phyloP scores from a whole-genome alignment of 2,329 filamentous ascomycete genomes.

The Elsinoe perseae region DNA sequence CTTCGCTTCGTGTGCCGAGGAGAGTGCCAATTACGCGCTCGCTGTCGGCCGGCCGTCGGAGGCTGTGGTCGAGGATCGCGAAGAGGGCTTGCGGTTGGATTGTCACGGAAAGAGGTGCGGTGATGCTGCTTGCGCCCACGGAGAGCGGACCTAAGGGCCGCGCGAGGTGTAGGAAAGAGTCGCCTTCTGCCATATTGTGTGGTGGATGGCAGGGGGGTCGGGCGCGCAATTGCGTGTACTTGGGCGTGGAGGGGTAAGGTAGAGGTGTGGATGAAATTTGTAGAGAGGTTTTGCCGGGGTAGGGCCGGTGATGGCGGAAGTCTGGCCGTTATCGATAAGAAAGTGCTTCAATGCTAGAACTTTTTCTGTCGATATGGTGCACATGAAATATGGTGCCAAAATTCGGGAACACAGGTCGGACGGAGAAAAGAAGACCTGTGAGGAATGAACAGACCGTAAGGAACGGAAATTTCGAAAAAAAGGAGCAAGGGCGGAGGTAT shows the following conservation, averaged over 20 bases:
- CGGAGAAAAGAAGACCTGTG: conserved; percentile 10
- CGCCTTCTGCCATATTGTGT: conserved; percentile 69
- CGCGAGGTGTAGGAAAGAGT: conserved; percentile 89
- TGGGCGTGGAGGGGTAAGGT: conserved; percentile 11
- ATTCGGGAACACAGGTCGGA: conserved; percentile 6
- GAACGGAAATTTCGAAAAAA: neutral
- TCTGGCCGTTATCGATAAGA: conserved; percentile 13
- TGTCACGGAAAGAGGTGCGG: conserved; percentile 85
- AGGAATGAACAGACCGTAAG: neutral
- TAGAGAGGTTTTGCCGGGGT: conserved; percentile 14
- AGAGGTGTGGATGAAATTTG: conserved; percentile 16
- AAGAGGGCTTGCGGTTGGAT: conserved; percentile 83
- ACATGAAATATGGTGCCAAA: neutral
- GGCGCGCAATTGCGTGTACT: conserved; percentile 10
- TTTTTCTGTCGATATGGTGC: neutral
- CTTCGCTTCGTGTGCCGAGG: conserved; percentile 85
- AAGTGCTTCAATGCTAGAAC: neutral
- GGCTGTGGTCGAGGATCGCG: conserved; percentile 76
- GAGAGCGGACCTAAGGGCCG: conserved; percentile 78
- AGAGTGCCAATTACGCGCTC: conserved; percentile 95
- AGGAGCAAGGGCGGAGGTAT: neutral
- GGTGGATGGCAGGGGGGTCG: neutral
- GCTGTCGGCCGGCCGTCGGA: conserved; percentile 83
- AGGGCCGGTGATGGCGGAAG: neutral
- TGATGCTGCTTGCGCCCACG: conserved; percentile 72